A percentile compares a stretch with the other conserved stretches of the same genome.
Conservation (phyloP, 2,329 filamentous ascomycete species). For the Botryotinia calthae region DNA sequence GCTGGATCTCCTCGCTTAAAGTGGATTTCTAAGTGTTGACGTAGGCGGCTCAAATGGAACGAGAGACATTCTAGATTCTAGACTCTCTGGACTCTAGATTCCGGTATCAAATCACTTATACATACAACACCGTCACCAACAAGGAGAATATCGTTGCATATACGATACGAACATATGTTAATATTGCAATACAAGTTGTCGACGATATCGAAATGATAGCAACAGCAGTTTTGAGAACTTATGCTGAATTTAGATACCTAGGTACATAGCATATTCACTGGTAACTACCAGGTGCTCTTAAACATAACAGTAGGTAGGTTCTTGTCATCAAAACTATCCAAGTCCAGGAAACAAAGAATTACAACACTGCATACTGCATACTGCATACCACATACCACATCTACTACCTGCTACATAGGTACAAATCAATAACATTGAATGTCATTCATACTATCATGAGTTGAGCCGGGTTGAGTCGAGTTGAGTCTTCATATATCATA, state of each 20-base stretch:
- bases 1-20: conserved; percentile 20
- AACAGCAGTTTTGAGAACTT: background rate
- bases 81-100: background rate
- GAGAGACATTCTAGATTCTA: background rate
- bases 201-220: background rate
- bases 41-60: conserved; percentile 28
- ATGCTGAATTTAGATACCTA: no score
- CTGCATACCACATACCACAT: background rate
- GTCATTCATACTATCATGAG: background rate
- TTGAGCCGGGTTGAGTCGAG: background rate
- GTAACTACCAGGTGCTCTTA: background rate
- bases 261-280: background rate
- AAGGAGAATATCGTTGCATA: background rate
- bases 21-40: conserved; percentile 22
- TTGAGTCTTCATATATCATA: background rate
- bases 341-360: background rate
- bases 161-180: background rate
- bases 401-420: background rate
- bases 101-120: background rate
- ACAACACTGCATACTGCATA: background rate
- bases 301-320: background rate
- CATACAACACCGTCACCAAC: background rate
- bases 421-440: background rate
- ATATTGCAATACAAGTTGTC: background rate
- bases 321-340: background rate